Base-by-base conservation (phyloP, 2,329 filamentous ascomycete species). In the Nemania sp. region DNA sequence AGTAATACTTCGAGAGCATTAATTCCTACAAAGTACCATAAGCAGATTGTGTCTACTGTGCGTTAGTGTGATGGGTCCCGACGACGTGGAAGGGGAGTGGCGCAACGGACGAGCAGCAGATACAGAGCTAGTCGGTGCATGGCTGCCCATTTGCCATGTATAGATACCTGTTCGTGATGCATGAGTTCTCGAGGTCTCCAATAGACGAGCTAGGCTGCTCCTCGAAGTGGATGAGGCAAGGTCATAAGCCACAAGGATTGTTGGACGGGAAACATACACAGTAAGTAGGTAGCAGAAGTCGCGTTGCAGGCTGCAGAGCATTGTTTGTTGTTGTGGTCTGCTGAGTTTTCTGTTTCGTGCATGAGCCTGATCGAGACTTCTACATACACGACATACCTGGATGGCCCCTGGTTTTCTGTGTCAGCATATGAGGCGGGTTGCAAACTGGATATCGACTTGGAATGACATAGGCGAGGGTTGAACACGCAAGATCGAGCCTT, bases 121-220 rank as follows among this genome's bases (percentile, higher is more conserved):
- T 74, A 74, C 73, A 70, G 73, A 74, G 69, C 70, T 75, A 73
- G 73, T 62, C 73, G 74, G 78, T 67, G 78, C 77, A 78, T 80
- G 64, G 78, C 77, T 81, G 77, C 79, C 79, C 78, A 80, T 79
- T 70, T 54, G 35, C 72, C 72, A 71, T 67, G 79, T 81, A 80
- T 74, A 74, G 70, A 75, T 77, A 76, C 75, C 75, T 77, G 55
- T 69, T 57, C 38, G 56, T 47, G 52, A 43, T 38, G 24, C 35
- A 32, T 38, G 24, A 43, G 51, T 63, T 58, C 61, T 43, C 11
- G 56, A 35, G n/a, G 49, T 26, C 56, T 13, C 69, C 64, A 62
- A 69, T 66, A 35, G 54, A 66, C 49, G 60, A 72, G 70, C 64
- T 65, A 52, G 69, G 29, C 63, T 67, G 66, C 45, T 53, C 53